These are phyloP conservation scores for Plantago coronopus DNA, from an alignment of 305 asterid species.

Conservation along the genomic window DNA sequence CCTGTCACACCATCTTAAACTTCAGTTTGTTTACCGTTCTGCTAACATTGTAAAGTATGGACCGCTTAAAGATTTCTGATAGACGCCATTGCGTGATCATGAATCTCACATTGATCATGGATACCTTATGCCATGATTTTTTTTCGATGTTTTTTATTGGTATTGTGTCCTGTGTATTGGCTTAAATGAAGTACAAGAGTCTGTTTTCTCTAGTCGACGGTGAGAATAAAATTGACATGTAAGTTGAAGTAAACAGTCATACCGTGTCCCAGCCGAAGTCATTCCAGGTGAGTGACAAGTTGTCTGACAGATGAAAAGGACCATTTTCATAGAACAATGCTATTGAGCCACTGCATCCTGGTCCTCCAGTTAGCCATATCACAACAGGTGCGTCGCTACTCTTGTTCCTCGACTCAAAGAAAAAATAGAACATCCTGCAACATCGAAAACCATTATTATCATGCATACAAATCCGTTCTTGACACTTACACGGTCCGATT, in stretches of 20 bases:
- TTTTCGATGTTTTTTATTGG: too few species aligned
- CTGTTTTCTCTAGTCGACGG: background rate
- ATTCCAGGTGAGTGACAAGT: constrained; percentile 53
- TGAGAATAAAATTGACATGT: constrained; percentile 3
- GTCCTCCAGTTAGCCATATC: constrained; percentile 72
- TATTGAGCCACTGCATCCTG: constrained; percentile 66
- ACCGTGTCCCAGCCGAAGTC: constrained; percentile 84
- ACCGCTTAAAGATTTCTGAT: background rate
- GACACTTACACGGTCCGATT: background rate
- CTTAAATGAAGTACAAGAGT: background rate
- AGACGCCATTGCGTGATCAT: background rate
- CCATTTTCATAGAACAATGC: constrained; percentile 70
- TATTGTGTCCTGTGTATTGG: too few species aligned
- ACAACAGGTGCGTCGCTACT: constrained; percentile 49
- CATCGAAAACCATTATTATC: background rate
- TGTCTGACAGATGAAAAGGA: constrained; percentile 42
- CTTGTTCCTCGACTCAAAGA: constrained; percentile 55
- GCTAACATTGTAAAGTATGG: background rate
- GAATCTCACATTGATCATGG: too few species aligned
- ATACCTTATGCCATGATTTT: too few species aligned
- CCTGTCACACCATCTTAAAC: constrained; percentile 21
- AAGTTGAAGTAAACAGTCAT: background rate
- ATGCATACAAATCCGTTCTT: background rate
- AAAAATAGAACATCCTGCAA: constrained; percentile 63
- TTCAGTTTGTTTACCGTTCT: background rate